Evolutionary conservation across 306 rosid species (phyloP).

Genomic region (Psophocarpus tetragonolobus): DNA sequence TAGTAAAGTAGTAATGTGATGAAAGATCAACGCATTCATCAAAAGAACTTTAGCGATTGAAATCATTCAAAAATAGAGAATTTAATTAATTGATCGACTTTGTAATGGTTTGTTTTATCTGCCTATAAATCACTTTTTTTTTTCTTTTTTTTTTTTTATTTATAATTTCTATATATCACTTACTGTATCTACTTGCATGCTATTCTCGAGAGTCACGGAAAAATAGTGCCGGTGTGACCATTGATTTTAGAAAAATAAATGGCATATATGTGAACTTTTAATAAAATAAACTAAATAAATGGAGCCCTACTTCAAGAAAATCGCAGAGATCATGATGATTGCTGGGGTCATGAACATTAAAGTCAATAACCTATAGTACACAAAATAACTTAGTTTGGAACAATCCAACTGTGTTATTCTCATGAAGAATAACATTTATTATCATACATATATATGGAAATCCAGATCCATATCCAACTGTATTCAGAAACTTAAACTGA

Average conservation of each 20-base stretch:
- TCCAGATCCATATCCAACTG: slow-evolving; percentile 45
- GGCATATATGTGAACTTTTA: slow-evolving; percentile 1
- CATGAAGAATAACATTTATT: slow-evolving; percentile 42
- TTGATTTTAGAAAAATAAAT: not conserved
- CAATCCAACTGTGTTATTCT: slow-evolving; percentile 31
- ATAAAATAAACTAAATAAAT: not conserved
- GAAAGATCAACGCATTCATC: not conserved
- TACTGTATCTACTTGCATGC: not conserved
- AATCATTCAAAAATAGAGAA: not conserved
- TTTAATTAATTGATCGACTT: not conserved
- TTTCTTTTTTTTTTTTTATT: too few species aligned
- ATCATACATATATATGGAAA: slow-evolving; percentile 39
- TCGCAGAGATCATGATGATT: slow-evolving; percentile 27
- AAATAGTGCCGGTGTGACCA: not conserved
- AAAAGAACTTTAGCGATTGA: not conserved
- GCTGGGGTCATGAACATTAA: slow-evolving; percentile 35
- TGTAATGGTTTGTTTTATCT: not conserved
- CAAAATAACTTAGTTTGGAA: slow-evolving; percentile 33
- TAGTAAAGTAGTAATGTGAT: too few species aligned
- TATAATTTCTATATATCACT: not conserved
- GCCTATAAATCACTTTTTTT: not conserved
- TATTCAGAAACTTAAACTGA: slow-evolving; percentile 24
- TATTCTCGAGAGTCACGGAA: not conserved
- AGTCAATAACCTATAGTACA: slow-evolving; percentile 11
- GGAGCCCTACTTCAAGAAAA: slow-evolving; percentile 36